Conservation (phyloP, 176 grass and related monocot genomes). For the Raddia distichophylla region DNA sequence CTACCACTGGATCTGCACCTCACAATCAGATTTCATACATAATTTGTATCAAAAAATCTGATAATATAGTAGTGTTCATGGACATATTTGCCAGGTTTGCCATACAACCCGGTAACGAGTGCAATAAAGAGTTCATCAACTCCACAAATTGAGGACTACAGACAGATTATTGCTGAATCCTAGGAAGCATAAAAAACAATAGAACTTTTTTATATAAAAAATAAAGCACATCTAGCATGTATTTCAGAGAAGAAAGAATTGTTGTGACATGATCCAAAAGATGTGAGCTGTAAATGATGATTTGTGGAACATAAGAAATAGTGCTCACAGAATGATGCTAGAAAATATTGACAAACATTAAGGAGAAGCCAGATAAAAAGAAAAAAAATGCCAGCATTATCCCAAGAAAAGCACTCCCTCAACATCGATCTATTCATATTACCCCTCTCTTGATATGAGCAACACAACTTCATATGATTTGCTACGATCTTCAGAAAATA, state of each 20-base stretch:
- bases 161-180: background rate
- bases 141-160: background rate
- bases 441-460: background rate
- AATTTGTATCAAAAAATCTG: background rate
- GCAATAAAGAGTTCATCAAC: background rate
- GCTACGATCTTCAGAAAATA: background rate
- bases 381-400: conserved; percentile 18
- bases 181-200: conserved; percentile 1
- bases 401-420: background rate
- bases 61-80: background rate
- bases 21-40: conserved; percentile 25
- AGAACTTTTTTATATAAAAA: background rate
- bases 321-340: background rate
- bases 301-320: conserved; percentile 25
- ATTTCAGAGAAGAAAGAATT: conserved; percentile 20
- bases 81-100: background rate
- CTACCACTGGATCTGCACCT: background rate
- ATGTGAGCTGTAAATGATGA: background rate
- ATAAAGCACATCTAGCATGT: background rate
- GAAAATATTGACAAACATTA: conserved; percentile 26
- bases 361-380: conserved; percentile 13
- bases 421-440: background rate
- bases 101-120: background rate
- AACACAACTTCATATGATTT: background rate
- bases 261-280: conserved; percentile 19